Conservation (phyloP, 2,329 filamentous ascomycete species). For the Trichoderma sp. region DNA sequence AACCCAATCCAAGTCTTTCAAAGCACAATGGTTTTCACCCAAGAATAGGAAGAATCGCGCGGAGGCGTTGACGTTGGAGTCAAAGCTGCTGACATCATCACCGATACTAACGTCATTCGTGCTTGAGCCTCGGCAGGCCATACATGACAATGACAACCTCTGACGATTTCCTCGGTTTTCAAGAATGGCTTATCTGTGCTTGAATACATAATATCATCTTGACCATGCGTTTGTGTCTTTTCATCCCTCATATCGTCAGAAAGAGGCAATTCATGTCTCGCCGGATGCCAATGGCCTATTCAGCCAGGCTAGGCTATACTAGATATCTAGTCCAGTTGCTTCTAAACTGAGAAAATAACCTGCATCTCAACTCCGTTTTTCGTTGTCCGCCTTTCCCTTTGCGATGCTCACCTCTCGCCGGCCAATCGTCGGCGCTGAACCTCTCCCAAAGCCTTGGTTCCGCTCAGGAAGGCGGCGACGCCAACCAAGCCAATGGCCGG, state of each 20-base stretch:
- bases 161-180: neutral
- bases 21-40: neutral
- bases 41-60: neutral
- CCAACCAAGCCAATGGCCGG: constrained; percentile 68
- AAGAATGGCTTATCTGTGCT: neutral
- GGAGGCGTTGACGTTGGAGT: neutral
- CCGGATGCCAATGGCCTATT: neutral
- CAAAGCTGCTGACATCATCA: constrained; percentile 15
- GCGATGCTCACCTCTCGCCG: constrained; percentile 54
- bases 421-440: constrained; percentile 84
- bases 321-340: constrained; percentile 2
- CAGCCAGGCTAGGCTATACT: neutral
- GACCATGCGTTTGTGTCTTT: neutral
- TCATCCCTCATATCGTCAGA: neutral
- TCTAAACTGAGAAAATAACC: neutral
- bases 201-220: neutral
- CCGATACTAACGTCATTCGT: neutral
- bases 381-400: neutral
- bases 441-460: constrained; percentile 85
- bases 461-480: constrained; percentile 75
- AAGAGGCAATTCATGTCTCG: neutral
- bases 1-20: neutral
- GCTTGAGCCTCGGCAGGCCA: neutral
- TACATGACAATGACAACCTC: neutral
- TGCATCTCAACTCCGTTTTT: neutral